Evolutionary conservation across 306 rosid species (phyloP), one percentile per base, ranked within the genome.

Genomic region (Cicer pinnatifidum): DNA sequence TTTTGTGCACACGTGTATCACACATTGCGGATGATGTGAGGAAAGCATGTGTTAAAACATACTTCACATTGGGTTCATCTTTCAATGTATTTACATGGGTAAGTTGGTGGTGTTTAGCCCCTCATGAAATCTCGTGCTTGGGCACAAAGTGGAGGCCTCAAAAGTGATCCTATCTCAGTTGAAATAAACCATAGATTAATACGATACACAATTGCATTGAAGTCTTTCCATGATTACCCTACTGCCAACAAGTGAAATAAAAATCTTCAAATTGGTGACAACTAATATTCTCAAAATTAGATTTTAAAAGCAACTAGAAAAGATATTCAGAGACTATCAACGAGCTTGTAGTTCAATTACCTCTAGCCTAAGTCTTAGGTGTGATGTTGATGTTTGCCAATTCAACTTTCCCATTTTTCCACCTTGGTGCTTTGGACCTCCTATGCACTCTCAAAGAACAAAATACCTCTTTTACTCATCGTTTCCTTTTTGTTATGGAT

Each of bases 241-340:
- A 56, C 39, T 20, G 8, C 62, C 62, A 56, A 62, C 20, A 9
- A 62, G 63, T 51, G 9, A 44, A 52, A 62, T 44, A 0, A 60
- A 37, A 51, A 54, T 6, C 54, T 71, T 52, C 59, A 51, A 78
- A 33, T 53, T 64, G 73, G 40, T 51, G 65, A 16, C 52, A 40
- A 13, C 37, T 50, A 1, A 64, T 13, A 45, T 79, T 72, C 44
- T 9, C 8, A 57, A 17, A 13, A 62, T 13, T 8, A 16, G 5
- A 38, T 62, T 59, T 37, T 37, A 62, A 62, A 44, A 39, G 58
- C 69, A 56, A 69, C 58, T 28, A 16, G 50, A 53, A 40, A 70
- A 50, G 17, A 60, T 52, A 35, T 53, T 68, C 51, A 20, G 12
- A 37, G 63, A 74, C 71, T 67, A 3, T 23, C 63, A 41, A 46